Evolutionary conservation across 768 basidiomycete genomes (phyloP), one percentile per base, ranked within the genome.

Genomic region (Pisolithus sp.): DNA sequence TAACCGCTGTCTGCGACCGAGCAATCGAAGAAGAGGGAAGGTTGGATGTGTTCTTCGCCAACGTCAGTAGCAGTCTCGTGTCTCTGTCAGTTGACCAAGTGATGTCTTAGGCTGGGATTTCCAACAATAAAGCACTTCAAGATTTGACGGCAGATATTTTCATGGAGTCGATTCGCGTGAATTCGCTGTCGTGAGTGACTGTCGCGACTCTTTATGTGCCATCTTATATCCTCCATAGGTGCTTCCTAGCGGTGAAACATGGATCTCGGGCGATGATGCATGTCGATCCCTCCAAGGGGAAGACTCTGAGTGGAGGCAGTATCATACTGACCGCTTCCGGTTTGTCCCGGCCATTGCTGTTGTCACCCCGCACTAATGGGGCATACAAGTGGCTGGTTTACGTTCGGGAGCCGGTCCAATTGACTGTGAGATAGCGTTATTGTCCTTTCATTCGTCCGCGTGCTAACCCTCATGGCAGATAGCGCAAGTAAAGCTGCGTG

Each of bases 401-500:
- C 79, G 86, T 34, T 86, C 87, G 6, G 92, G 91, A 7, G 90
- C 84, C 5, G 93, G 93, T 2, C 68, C 88, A 0, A 65, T 86
- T 44, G 89, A 94, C 57, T 94, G 89, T 91, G 61, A 72, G 86
- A 56, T 5, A 34, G 34, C 21, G 7, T 36, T 7, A 26, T 43
- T 12, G 6, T 38, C 17, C 13, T 45, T 28, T 45, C 9, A 40
- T 30, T 48, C 10, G 7, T 34, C 17, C 17, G 40, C 7, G 4
- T 53, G 8, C 57, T 59, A 58, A 68, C 46, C 51, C 54, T 40
- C 44, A 56, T 18, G 54, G 50, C 66, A 86, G 93, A 95, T 60
- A 93, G 90, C 59, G 92, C 92, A 48, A 89, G 88, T 59, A 96
- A 96, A 74, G 89, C 93, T 30, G 91, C 91, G 91, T 93, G 62